Percentiles rank a stretch among this genome's conserved stretches.
phyloP scores from a whole-genome alignment of 2,329 filamentous ascomycete genomes.

The Rhinocladiella similis region DNA sequence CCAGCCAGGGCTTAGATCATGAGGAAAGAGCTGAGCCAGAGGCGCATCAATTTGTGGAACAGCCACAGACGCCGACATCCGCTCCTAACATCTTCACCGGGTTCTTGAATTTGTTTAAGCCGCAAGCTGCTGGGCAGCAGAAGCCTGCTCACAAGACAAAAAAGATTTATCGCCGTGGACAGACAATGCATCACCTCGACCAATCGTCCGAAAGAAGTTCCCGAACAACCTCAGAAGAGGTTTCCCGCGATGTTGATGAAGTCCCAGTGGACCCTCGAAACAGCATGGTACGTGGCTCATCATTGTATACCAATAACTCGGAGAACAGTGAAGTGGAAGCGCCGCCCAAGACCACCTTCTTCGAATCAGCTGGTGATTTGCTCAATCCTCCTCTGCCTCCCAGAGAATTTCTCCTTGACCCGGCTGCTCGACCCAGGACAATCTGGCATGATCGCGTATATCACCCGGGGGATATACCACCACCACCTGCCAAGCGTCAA shows the following conservation, averaged over 20 bases:
- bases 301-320: conserved; percentile 45
- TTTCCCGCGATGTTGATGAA: not conserved
- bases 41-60: conserved; percentile 12
- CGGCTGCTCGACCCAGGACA: conserved; percentile 75
- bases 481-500: conserved; percentile 58
- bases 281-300: conserved; percentile 50
- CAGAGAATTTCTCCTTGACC: conserved; percentile 79
- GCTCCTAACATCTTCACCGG: conserved; percentile 36
- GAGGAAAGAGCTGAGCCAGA: conserved; percentile 14
- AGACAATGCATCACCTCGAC: conserved; percentile 61
- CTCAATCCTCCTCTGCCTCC: conserved; percentile 86
- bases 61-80: conserved; percentile 26
- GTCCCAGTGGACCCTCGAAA: not conserved
- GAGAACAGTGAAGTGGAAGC: conserved; percentile 55
- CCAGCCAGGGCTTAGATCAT: conserved; percentile 26
- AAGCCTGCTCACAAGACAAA: conserved; percentile 40
- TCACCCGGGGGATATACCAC: conserved; percentile 87
- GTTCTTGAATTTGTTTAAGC: conserved; percentile 73
- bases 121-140: conserved; percentile 44
- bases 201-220: conserved; percentile 26
- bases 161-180: conserved; percentile 74
- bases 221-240: not conserved
- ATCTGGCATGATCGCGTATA: conserved; percentile 98
- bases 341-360: conserved; percentile 87
- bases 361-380: conserved; percentile 90